These are phyloP conservation scores for Huntiella savannae DNA, from an alignment of 2,329 filamentous ascomycete species.

Conservation along the genomic window DNA sequence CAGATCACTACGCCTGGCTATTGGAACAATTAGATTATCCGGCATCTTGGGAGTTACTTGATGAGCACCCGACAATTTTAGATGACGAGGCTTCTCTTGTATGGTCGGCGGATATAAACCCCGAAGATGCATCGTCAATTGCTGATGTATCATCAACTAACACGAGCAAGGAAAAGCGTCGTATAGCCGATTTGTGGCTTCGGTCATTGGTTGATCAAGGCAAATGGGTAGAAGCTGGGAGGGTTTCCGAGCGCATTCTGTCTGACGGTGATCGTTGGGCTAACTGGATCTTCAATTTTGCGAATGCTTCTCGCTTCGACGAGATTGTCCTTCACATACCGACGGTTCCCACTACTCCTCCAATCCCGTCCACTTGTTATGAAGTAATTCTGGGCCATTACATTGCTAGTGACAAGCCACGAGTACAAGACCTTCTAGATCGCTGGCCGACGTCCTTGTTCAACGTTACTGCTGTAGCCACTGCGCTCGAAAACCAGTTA, in stretches of 20 bases:
- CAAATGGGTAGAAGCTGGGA: slow-evolving; percentile 61
- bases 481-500: slow-evolving; percentile 65
- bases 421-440: slow-evolving; percentile 62
- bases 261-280: slow-evolving; percentile 71
- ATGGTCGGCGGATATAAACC: slow-evolving; percentile 26
- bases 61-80: slow-evolving; percentile 66
- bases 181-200: slow-evolving; percentile 86
- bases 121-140: slow-evolving; percentile 26
- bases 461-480: slow-evolving; percentile 55
- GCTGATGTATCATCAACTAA: slow-evolving; percentile 14
- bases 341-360: slow-evolving; percentile 53
- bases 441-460: slow-evolving; percentile 74
- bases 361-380: slow-evolving; percentile 65
- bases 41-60: slow-evolving; percentile 72
- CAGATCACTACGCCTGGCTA: slow-evolving; percentile 74
- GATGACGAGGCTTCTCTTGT: slow-evolving; percentile 24
- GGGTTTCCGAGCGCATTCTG: slow-evolving; percentile 66
- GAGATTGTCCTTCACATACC: slow-evolving; percentile 79
- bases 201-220: slow-evolving; percentile 58
- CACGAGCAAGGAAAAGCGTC: slow-evolving; percentile 63
- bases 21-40: slow-evolving; percentile 64
- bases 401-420: slow-evolving; percentile 54
- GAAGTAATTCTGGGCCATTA: slow-evolving; percentile 83
- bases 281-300: slow-evolving; percentile 88
- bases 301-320: slow-evolving; percentile 67